phyloP scores from a whole-genome alignment of 78 protist genomes.

The slime mould (Dictyostelium discoideum) region DNA sequence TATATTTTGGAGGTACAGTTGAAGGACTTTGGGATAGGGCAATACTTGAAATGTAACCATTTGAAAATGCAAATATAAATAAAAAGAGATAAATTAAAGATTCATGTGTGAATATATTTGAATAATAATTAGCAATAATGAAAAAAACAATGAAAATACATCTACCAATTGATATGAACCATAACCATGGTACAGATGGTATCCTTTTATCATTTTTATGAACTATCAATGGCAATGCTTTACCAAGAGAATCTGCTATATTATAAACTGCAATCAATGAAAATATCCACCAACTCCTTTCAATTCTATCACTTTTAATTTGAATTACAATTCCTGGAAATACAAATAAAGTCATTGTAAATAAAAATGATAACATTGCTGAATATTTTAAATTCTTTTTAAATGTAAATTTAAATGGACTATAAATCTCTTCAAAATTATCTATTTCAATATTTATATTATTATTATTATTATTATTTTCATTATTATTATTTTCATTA shows the following conservation, averaged over 20 bases:
- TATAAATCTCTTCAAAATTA: background rate
- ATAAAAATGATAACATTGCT: background rate
- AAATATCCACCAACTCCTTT: constrained; percentile 25
- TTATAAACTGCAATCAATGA: background rate
- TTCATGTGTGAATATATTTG: background rate
- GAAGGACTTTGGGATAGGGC: constrained; percentile 29
- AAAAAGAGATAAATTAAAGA: constrained; percentile 10
- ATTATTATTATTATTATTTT: background rate
- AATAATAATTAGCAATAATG: background rate
- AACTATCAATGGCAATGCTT: constrained; percentile 1
- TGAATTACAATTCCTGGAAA: constrained; percentile 51
- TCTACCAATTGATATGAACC: constrained; percentile 26
- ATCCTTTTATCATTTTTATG: constrained; percentile 10
- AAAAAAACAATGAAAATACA: constrained; percentile 17
- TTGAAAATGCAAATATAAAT: constrained; percentile 27
- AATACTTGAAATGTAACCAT: constrained; percentile 34
- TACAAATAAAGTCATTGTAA: background rate
- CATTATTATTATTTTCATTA: background rate
- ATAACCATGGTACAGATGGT: background rate
- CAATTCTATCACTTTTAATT: background rate
- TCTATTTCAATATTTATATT: background rate
- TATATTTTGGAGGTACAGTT: constrained; percentile 10
- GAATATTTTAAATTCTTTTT: constrained; percentile 1
- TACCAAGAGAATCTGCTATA: constrained; percentile 44
- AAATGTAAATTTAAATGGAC: background rate